These are phyloP conservation scores for Colletotrichum tamarilloi DNA, from an alignment of 2,329 filamentous ascomycete species.

Conservation along the genomic window DNA sequence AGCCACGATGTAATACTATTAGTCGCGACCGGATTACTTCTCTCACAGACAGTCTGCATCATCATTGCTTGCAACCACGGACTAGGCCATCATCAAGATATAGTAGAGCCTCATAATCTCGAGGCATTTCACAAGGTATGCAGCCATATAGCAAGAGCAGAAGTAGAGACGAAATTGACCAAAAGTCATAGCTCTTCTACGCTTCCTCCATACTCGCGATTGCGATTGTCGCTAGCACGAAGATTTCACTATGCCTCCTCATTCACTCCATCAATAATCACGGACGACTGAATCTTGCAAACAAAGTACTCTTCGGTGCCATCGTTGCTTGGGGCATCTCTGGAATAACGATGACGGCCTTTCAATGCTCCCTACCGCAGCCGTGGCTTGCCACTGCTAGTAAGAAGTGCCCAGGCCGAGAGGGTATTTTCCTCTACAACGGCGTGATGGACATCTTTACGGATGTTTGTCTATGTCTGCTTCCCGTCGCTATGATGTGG, in stretches of 20 bases:
- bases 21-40: background rate
- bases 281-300: background rate
- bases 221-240: background rate
- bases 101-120: background rate
- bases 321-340: background rate
- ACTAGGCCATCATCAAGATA: background rate
- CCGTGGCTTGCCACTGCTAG: background rate
- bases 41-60: background rate
- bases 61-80: background rate
- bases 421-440: conserved; percentile 6
- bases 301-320: background rate
- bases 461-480: background rate
- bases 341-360: background rate
- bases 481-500: conserved; percentile 15
- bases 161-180: background rate
- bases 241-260: background rate
- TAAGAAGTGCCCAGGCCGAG: background rate
- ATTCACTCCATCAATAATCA: conserved; percentile 14
- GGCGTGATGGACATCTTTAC: background rate
- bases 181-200: background rate
- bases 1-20: background rate
- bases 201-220: background rate
- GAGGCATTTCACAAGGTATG: background rate
- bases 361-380: conserved; percentile 6
- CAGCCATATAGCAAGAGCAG: background rate